Conservation (phyloP, 345 rosid species). For the Salix koriyanagi region DNA sequence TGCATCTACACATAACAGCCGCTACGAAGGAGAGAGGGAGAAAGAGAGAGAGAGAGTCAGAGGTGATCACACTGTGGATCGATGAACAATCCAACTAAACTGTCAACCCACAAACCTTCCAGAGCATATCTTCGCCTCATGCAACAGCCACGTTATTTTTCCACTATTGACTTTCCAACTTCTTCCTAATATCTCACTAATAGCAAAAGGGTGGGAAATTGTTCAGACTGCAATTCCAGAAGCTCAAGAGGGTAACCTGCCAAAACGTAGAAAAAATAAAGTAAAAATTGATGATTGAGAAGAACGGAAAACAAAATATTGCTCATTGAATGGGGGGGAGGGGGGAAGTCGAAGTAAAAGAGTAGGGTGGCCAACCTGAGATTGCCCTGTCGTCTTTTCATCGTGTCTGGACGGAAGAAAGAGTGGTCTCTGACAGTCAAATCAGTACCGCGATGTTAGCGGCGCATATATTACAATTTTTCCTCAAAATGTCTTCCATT, state of each 20-base stretch:
- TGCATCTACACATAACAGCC: conserved; percentile 9
- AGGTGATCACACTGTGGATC: not conserved
- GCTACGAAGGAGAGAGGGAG: conserved; percentile 14
- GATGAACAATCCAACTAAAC: not conserved
- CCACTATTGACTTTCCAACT: conserved; percentile 9
- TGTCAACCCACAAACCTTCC: conserved; percentile 19
- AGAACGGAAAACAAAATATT: not conserved
- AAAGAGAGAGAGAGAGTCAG: not conserved
- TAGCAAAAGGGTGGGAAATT: conserved; percentile 9
- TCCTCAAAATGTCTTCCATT: conserved; percentile 18
- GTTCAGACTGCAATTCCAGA: conserved; percentile 9
- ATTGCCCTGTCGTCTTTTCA: conserved; percentile 8
- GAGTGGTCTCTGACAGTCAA: conserved; percentile 1
- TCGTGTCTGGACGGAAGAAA: conserved; percentile 7
- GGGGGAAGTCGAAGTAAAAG: not conserved
- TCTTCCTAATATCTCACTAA: conserved; percentile 22
- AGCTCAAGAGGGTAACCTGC: conserved; percentile 21
- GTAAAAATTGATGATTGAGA: not conserved
- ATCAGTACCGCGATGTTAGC: conserved; percentile 4
- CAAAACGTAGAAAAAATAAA: not conserved
- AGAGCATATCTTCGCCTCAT: not conserved
- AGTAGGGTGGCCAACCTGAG: conserved; percentile 29
- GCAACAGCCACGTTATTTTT: conserved; percentile 1
- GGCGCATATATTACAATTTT: conserved; percentile 1
- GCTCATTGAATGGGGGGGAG: not conserved